These are phyloP conservation scores for Hericium coralloides DNA, from an alignment of 768 basidiomycete species.

Conservation along the genomic window DNA sequence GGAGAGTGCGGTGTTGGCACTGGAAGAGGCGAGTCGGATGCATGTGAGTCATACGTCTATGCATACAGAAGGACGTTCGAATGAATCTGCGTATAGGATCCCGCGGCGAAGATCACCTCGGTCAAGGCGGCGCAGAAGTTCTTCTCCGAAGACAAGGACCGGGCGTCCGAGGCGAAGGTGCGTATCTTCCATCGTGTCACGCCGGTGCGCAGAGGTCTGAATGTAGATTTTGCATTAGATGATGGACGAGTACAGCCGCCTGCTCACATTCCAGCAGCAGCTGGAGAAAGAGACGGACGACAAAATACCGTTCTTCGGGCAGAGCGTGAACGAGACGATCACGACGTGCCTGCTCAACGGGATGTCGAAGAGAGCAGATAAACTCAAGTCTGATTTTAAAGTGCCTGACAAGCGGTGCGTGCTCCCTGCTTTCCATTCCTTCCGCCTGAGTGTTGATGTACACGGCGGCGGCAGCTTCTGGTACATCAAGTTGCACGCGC, in stretches of 20 bases:
- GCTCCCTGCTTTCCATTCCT: background rate
- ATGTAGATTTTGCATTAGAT: conserved; percentile 42
- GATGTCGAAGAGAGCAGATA: conserved; percentile 83
- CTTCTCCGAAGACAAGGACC: conserved; percentile 92
- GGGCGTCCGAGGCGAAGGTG: conserved; percentile 85
- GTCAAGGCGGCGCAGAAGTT: conserved; percentile 85
- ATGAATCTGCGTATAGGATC: conserved; percentile 44
- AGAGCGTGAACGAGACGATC: conserved; percentile 84
- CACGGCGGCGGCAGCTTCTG: conserved; percentile 57
- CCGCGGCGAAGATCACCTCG: conserved; percentile 54
- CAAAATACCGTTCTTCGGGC: conserved; percentile 71
- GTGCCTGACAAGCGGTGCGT: conserved; percentile 88
- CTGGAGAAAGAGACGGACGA: conserved; percentile 81
- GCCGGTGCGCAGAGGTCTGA: background rate
- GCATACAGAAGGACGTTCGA: background rate
- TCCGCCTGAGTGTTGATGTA: background rate
- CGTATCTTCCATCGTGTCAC: conserved; percentile 3
- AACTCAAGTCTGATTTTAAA: conserved; percentile 81
- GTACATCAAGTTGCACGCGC: conserved; percentile 82
- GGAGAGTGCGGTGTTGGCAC: conserved; percentile 82
- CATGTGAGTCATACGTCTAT: conserved; percentile 32
- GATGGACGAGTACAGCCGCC: conserved; percentile 75
- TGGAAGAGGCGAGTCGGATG: conserved; percentile 73
- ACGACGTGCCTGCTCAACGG: conserved; percentile 67
- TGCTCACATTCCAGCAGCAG: conserved; percentile 78